Conservation (phyloP, 1,284 basidiomycete genomes). For the Ceratobasidium sp. region DNA sequence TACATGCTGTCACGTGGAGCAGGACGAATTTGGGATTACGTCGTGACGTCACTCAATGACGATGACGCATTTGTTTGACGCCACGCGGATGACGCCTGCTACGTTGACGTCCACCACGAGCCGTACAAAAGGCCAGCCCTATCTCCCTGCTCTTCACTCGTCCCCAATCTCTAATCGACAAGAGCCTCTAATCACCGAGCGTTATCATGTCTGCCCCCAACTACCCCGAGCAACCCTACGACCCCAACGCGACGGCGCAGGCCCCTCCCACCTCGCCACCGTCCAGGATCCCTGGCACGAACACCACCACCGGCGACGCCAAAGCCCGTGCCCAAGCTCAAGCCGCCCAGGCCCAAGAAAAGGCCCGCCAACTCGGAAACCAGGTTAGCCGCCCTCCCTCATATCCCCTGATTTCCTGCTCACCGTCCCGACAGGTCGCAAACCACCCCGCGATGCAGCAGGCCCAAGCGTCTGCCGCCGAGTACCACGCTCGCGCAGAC, state of each 20-base stretch:
- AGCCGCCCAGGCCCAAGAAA: conserved; percentile 23
- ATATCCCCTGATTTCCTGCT: not conserved
- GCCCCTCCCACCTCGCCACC: conserved; percentile 29
- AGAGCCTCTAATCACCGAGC: not conserved
- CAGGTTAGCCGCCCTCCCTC: conserved; percentile 20
- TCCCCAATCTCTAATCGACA: too few relatives aligned
- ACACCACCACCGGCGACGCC: conserved; percentile 16
- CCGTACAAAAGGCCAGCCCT: conserved; percentile 14
- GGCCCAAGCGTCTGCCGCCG: conserved; percentile 78
- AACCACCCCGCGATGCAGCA: conserved; percentile 88
- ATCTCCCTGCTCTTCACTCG: conserved; percentile 5
- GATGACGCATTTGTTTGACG: conserved; percentile 20
- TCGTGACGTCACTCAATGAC: conserved; percentile 6
- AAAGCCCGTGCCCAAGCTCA: conserved; percentile 8
- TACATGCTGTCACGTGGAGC: conserved; percentile 15
- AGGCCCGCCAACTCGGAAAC: conserved; percentile 35
- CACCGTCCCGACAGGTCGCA: conserved; percentile 62
- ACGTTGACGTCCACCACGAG: not conserved
- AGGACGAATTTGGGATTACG: not conserved
- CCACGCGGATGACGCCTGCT: conserved; percentile 2
- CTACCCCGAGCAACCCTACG: conserved; percentile 45
- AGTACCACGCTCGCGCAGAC: conserved; percentile 88
- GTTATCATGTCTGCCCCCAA: conserved; percentile 29
- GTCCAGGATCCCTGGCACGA: conserved; percentile 16
- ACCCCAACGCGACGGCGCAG: conserved; percentile 43